phyloP scores from a whole-genome alignment of 2,329 filamentous ascomycete species.

The Colletotrichum neosansevieriae region DNA sequence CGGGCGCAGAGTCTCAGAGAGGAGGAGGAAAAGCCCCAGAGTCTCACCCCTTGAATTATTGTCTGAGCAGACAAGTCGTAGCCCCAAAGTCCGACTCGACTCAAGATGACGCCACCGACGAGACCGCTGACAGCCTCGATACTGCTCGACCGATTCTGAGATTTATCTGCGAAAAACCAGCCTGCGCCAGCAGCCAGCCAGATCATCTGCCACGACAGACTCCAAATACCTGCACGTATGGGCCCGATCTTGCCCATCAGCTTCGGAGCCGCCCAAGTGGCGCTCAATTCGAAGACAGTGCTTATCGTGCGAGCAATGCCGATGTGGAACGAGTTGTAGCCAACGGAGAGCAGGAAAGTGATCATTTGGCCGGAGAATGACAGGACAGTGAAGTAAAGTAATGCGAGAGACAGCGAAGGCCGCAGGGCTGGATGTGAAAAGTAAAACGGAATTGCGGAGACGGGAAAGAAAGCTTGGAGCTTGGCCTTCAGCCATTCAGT shows the following conservation, averaged over 20 bases:
- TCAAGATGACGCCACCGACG: slow-evolving; percentile 3
- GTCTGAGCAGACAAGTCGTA: slow-evolving; percentile 19
- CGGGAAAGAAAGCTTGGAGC: slow-evolving; percentile 3
- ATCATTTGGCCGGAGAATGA: slow-evolving; percentile 73
- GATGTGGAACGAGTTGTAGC: slow-evolving; percentile 64
- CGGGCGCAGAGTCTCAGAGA: too few relatives aligned
- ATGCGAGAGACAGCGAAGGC: slow-evolving; percentile 68
- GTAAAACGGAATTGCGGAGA: slow-evolving; percentile 57
- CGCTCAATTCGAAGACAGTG: slow-evolving; percentile 67
- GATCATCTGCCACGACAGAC: slow-evolving; percentile 74
- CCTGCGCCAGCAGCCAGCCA: slow-evolving; percentile 61
- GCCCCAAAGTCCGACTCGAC: slow-evolving; percentile 25
- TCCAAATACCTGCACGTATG: slow-evolving; percentile 78
- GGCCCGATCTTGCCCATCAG: slow-evolving; percentile 67
- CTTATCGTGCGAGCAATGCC: slow-evolving; percentile 65
- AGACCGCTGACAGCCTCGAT: slow-evolving; percentile 14
- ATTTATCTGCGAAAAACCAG: slow-evolving; percentile 52
- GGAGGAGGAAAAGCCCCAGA: rapidly evolving
- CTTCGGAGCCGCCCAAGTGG: slow-evolving; percentile 70
- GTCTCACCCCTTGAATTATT: neutral
- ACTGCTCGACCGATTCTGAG: neutral
- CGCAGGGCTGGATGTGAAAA: slow-evolving; percentile 67
- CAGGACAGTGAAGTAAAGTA: slow-evolving; percentile 73
- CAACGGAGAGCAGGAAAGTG: slow-evolving; percentile 69
- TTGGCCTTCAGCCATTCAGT: slow-evolving; percentile 3